Conservation (phyloP, 148 eudicot genomes). For the Dysphania ambrosioides region DNA sequence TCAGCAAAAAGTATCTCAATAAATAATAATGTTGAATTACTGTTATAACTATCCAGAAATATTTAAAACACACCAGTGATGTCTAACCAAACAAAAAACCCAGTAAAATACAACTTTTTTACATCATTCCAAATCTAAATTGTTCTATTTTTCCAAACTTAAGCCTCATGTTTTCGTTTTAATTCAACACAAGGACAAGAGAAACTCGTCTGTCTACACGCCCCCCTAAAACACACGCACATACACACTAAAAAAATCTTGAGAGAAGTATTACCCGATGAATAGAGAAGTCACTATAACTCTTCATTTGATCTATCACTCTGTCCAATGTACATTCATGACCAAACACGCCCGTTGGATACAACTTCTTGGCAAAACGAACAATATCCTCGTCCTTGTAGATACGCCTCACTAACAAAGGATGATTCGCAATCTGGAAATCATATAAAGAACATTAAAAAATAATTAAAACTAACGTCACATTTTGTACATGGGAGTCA, state of each 20-base stretch:
- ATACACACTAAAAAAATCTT: no score
- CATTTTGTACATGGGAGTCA: neutral
- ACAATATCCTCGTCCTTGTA: slow-evolving; percentile 68
- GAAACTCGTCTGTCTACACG: neutral
- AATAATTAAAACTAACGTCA: neutral
- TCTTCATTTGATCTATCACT: slow-evolving; percentile 82
- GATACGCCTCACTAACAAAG: slow-evolving; percentile 81
- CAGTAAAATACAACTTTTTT: no score
- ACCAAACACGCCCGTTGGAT: slow-evolving; percentile 91
- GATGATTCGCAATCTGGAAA: slow-evolving; percentile 94
- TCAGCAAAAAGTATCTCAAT: no score
- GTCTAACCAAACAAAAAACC: no score
- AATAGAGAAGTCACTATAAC: slow-evolving; percentile 83
- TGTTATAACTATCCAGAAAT: no score
- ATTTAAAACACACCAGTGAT: neutral
- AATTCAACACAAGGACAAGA: neutral
- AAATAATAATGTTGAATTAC: no score
- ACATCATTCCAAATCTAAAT: neutral
- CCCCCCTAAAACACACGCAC: no score
- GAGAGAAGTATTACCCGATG: slow-evolving; percentile 56
- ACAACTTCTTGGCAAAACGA: slow-evolving; percentile 69
- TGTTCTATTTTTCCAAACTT: neutral
- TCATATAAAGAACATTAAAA: neutral
- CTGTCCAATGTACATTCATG: slow-evolving; percentile 85
- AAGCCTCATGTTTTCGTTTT: neutral